Base-by-base conservation (phyloP, 192 early-diverging fungal species). In the Diversispora epigaea region DNA sequence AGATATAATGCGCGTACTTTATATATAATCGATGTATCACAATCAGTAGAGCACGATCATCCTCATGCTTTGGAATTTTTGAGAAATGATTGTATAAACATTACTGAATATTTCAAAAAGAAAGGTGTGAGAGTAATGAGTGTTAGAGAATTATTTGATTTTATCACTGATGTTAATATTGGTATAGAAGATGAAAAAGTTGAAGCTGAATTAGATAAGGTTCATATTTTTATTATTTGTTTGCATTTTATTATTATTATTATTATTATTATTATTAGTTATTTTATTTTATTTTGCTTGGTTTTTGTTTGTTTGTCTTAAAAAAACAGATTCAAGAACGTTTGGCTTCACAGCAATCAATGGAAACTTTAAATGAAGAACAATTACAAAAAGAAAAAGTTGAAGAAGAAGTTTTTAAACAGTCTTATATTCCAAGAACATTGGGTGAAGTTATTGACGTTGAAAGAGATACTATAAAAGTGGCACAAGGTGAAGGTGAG, bases 31-130 rank as follows among this genome's bases (percentile, higher is more conserved):
- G 97, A 99, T 79, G 97, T 99, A 9, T 99, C 97, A 6, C 97
- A 98, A 81, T 97, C 96, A 1, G 96, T 99, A 12, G 97, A 99
- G 77, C 97, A 99, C 78, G 96, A 99, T 71, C 97, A 99, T 77
- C 97, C 97, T 44, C 92, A 95, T 76, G 94, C 97, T 11, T 86
- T 97, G 54, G 96, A 96, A 77, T 99, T 99, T 78, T 83, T 99
- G 71, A 88, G 97, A 17, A 96, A 97, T 82, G 97, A 99, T 83
- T 91, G 92, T 76, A 86, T 89, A 60, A 99, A 99, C 79, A 90
- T 98, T 9, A 90, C 91, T 21, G 97, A 97, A 71, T 99, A 90
- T 80, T 98, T 99, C 84, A 81, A 89, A 21, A 89, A 92, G 80
- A 91, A 90, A 81, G 86, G 85, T 57, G 86, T 90, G 17, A 82